Percentiles rank a stretch among this genome's conserved stretches.
phyloP scores from a whole-genome alignment of 2,329 filamentous ascomycete genomes.

The Thelonectria discophora region DNA sequence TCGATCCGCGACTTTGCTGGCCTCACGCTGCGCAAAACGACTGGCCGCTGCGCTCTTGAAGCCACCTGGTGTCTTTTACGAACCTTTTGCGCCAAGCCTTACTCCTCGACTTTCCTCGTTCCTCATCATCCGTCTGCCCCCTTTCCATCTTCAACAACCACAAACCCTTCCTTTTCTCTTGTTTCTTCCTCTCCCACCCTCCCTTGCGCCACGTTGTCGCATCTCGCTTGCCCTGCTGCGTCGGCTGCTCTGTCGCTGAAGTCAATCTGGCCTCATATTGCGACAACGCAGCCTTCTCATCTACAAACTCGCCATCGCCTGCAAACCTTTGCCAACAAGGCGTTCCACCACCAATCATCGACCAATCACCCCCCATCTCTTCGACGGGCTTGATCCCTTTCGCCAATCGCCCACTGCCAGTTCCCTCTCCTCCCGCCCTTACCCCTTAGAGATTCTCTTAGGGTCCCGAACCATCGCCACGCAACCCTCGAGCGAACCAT shows the following conservation, averaged over 20 bases:
- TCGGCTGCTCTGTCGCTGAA: constrained; percentile 37
- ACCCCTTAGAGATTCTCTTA: constrained; percentile 23
- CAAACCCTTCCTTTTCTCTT: constrained; percentile 9
- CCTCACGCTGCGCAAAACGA: constrained; percentile 42
- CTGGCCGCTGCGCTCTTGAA: constrained; percentile 41
- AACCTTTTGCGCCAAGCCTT: constrained; percentile 39
- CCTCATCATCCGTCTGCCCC: constrained; percentile 32
- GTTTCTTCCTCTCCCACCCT: constrained; percentile 3
- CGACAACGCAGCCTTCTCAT: constrained; percentile 33
- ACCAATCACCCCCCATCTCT: constrained; percentile 8
- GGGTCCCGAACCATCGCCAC: constrained; percentile 27
- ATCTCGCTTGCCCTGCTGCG: constrained; percentile 24
- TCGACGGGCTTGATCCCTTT: constrained; percentile 13
- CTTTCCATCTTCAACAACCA: constrained; percentile 27
- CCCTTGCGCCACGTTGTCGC: constrained; percentile 21
- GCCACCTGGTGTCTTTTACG: constrained; percentile 47
- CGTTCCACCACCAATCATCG: constrained; percentile 21
- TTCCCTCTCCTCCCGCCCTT: constrained; percentile 12
- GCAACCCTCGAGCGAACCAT: constrained; percentile 20
- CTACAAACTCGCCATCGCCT: constrained; percentile 22
- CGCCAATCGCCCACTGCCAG: constrained; percentile 13
- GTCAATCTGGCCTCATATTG: constrained; percentile 48
- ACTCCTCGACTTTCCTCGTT: constrained; percentile 31
- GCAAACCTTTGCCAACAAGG: constrained; percentile 16
- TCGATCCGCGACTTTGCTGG: constrained; percentile 42